phyloP scores from a whole-genome alignment of 768 basidiomycete species.

The Mycena indigotica region DNA sequence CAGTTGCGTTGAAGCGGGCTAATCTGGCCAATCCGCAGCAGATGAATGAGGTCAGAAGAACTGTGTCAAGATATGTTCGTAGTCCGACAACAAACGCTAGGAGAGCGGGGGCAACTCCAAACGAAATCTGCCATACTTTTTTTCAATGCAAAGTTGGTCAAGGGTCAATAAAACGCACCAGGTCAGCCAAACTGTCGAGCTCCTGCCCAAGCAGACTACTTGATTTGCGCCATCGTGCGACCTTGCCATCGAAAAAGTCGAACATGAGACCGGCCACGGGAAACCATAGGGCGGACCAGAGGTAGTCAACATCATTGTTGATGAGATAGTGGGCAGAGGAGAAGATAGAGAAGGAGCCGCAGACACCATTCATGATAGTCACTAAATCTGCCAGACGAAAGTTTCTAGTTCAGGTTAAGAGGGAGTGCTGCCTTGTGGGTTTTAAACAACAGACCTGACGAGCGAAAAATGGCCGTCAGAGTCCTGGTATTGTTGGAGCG shows the following conservation, averaged over 20 bases:
- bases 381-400: slow-evolving; percentile 97
- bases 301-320: slow-evolving; percentile 73
- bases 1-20: slow-evolving; percentile 98
- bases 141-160: no score
- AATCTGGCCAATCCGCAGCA: slow-evolving; percentile 96
- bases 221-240: slow-evolving; percentile 95
- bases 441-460: slow-evolving; percentile 67
- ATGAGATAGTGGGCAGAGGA: slow-evolving; percentile 87
- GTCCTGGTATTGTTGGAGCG: slow-evolving; percentile 81
- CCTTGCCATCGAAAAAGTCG: slow-evolving; percentile 97
- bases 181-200: slow-evolving; percentile 93
- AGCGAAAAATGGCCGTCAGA: slow-evolving; percentile 96
- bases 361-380: slow-evolving; percentile 98
- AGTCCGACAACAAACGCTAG: slow-evolving; percentile 90
- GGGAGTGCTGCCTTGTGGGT: slow-evolving; percentile 8
- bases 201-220: slow-evolving; percentile 97
- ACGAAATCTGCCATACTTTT: slow-evolving; percentile 81
- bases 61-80: slow-evolving; percentile 87
- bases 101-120: slow-evolving; percentile 96
- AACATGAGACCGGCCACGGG: slow-evolving; percentile 96
- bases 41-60: slow-evolving; percentile 85
- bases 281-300: slow-evolving; percentile 85
- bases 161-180: slow-evolving; percentile 66
- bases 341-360: slow-evolving; percentile 94
- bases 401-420: slow-evolving; percentile 61